Base-by-base conservation (phyloP, 139 green algal species). In the Ettlia oleoabundans region DNA sequence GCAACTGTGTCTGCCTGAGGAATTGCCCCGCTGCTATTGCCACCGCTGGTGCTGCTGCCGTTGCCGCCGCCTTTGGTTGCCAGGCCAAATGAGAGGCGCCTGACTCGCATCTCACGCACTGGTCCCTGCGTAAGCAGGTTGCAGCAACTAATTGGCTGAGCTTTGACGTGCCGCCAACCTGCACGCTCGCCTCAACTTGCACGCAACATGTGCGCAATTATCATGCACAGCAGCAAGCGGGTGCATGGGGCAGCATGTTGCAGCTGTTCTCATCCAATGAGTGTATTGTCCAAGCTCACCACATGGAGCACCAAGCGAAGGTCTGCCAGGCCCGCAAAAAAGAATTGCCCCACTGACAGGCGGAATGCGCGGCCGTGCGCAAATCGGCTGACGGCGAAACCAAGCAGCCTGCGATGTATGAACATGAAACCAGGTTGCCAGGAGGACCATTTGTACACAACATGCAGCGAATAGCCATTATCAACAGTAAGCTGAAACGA, bases 291-390 rank as follows among this genome's bases (percentile, higher is more conserved):
- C 55, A n/a, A n/a, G 21, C 73, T 38, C 53, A 80, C 73, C 73
- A 33, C 58, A 28, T 80, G 73, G 35, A 80, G 73, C 35, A 37
- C 47, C 43, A 80, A 52, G 35, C 73, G 53, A 24, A 80, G 24
- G 73, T 80, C 73, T 0, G 38, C 73, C 53, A 80, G 22, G 33
- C 73, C 73, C 24, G 33, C 73, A 41, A 80, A 80, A 32, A 69
- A 68, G 35, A 80, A 80, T 13, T 80, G 51, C 30, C 73, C 73
- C 13, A 80, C 26, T 0, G 73, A 67, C 24, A 80, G 53, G 53
- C 73, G 52, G 28, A 80, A 80, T 6, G 73, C 73, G 24, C 38
- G 37, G 52, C 73, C 73, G 35, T 80, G 52, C 26, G 73, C 73
- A 69, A 80, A 80, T 3, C 73, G 73, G 26, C 35, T 68, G 9